A percentile compares a stretch with the other conserved stretches of the same genome.
phyloP scores from a whole-genome alignment of 2,329 filamentous ascomycete species.

The Fusarium luffae region DNA sequence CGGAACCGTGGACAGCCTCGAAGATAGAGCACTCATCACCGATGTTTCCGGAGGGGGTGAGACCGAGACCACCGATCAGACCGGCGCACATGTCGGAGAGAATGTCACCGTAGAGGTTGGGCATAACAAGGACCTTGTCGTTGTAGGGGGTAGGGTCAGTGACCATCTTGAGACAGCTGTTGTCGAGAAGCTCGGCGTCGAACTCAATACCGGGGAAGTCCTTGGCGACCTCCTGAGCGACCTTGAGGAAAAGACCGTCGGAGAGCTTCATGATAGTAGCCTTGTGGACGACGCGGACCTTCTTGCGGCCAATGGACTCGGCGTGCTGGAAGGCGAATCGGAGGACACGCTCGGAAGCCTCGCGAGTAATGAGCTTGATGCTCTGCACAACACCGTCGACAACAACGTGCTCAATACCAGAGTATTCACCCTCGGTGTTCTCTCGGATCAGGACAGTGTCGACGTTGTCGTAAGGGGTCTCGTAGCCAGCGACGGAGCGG shows the following conservation, averaged over 20 bases:
- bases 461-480: slow-evolving; percentile 97
- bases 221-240: slow-evolving; percentile 86
- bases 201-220: slow-evolving; percentile 97
- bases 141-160: slow-evolving; percentile 97
- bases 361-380: slow-evolving; percentile 99
- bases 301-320: slow-evolving; percentile 89
- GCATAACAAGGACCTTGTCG: slow-evolving; percentile 98
- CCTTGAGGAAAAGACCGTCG: slow-evolving; percentile 96
- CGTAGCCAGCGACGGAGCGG: slow-evolving; percentile 95
- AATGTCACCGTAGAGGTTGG: slow-evolving; percentile 99
- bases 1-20: slow-evolving; percentile 98
- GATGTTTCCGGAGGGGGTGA: slow-evolving; percentile 98
- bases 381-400: slow-evolving; percentile 98
- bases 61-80: slow-evolving; percentile 95
- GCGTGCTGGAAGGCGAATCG: slow-evolving; percentile 99
- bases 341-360: slow-evolving; percentile 94
- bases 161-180: slow-evolving; percentile 98
- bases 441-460: slow-evolving; percentile 98
- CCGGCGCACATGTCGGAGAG: slow-evolving; percentile 99
- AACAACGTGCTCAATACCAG: slow-evolving; percentile 97
- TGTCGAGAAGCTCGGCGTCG: slow-evolving; percentile 97
- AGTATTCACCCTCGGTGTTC: slow-evolving; percentile 99
- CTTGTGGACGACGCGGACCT: slow-evolving; percentile 99
- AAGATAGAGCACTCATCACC: slow-evolving; percentile 99
- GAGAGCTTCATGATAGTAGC: slow-evolving; percentile 99